Evolutionary conservation across 148 eudicot species (phyloP).

Genomic region (Selenicereus undatus): DNA sequence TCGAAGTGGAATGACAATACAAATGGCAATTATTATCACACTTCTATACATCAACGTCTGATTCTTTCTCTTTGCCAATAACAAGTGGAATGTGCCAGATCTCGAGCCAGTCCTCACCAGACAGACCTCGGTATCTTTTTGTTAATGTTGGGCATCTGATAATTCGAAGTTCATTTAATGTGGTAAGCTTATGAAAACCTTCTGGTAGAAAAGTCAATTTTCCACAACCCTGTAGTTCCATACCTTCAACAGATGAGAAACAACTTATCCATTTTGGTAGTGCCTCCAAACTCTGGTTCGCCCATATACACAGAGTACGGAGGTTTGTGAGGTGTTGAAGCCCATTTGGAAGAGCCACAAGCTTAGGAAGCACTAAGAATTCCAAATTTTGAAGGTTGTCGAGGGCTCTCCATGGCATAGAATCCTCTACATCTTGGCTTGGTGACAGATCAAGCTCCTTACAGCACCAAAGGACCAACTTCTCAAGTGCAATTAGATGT

Average conservation of each 20-base stretch:
- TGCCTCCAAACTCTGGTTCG: not conserved
- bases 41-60: no score
- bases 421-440: not conserved
- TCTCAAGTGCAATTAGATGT: not conserved
- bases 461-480: not conserved
- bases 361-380: not conserved
- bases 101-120: no score
- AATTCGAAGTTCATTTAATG: no score
- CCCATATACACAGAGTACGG: not conserved
- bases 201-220: no score
- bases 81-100: no score
- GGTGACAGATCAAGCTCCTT: constrained; percentile 6
- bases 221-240: not conserved
- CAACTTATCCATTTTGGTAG: constrained; percentile 24
- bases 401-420: constrained; percentile 25
- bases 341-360: constrained; percentile 5
- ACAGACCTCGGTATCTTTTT: no score
- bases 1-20: no score
- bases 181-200: no score
- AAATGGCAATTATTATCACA: no score
- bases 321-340: constrained; percentile 10
- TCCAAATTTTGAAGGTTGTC: constrained; percentile 16
- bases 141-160: no score
- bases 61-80: no score
- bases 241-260: not conserved